Base-by-base conservation (phyloP, 2,329 filamentous ascomycete genomes). In the Fusarium sp. region DNA sequence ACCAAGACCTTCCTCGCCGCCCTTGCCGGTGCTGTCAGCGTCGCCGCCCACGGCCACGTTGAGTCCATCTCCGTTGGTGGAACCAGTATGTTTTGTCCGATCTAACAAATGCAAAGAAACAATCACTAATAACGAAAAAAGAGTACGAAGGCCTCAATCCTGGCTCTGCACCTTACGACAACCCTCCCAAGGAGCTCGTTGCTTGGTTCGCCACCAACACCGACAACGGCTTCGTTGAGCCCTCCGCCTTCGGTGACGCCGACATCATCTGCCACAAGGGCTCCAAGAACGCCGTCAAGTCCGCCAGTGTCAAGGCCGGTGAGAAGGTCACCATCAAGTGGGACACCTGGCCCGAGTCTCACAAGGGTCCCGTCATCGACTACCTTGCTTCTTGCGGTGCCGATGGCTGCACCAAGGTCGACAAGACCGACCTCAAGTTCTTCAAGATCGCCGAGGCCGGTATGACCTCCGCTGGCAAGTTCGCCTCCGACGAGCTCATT, bases 401-500 rank as follows among this genome's bases (percentile, higher is more conserved):
- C 56, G 83, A 82, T 35, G 83, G 88, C 75, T 90, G 86, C 77
- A 80, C 78, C 1, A 53, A 53, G 50, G 85, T 85, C 59, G 83
- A 86, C 78, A 86, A 87, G 78, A 78, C 78, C 8, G 75, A 78
- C 11, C 82, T 90, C 53, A 77, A 85, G 71, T 90, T 86, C 79
- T 87, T 89, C 84, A 91, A 92, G 84, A 89, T 91, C 65, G 82
- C 84, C 50, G 83, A 84, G 70, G 80, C 76, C 37, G 89, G 88
- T 71, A 80, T 64, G 79, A 76, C 64, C 79, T 77, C 61, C 32
- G 50, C 10, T 35, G 71, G 75, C 53, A 68, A 54, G 40, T 82
- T 79, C 74, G 76, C 75, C 44, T 70, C 78, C 17, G 75, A 76
- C 67, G 74, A 82, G 22, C 76, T 87, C 61, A 83, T 85, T 72